Conservation (phyloP, 2,329 filamentous ascomycete species). For the Aspergillus caelatus region DNA sequence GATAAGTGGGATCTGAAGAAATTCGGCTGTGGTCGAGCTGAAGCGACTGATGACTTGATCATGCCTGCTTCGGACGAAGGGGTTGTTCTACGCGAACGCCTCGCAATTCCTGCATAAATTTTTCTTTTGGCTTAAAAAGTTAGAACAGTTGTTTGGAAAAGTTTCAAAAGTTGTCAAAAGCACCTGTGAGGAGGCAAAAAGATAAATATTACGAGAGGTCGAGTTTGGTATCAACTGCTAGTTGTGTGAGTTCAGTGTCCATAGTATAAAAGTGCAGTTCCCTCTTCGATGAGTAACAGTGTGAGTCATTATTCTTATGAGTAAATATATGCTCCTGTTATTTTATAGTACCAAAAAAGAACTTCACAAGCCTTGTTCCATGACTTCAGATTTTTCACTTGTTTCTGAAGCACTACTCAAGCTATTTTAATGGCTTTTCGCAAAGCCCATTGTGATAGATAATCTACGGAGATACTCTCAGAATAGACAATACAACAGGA, state of each 20-base stretch:
- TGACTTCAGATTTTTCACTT: too few relatives aligned
- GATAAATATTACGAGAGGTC: neutral
- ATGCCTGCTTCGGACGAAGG: neutral
- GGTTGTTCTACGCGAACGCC: neutral
- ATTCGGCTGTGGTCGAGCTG: slow-evolving; percentile 52
- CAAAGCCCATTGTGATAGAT: too few relatives aligned
- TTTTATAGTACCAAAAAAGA: too few relatives aligned
- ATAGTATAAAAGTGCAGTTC: neutral
- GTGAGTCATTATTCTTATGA: accelerated
- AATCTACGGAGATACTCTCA: too few relatives aligned
- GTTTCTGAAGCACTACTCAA: too few relatives aligned
- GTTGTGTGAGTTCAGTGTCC: neutral
- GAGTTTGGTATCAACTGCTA: neutral
- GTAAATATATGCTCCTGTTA: too few relatives aligned
- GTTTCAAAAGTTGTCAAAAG: neutral
- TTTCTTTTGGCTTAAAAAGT: neutral
- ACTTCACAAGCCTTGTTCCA: too few relatives aligned
- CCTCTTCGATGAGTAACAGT: neutral
- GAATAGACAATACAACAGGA: too few relatives aligned
- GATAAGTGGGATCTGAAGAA: slow-evolving; percentile 53
- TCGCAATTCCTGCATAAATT: neutral
- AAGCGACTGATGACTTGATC: slow-evolving; percentile 36
- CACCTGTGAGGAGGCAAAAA: neutral
- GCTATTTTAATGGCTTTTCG: too few relatives aligned
- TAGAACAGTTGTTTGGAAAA: accelerated